A percentile compares a stretch with the other conserved stretches of the same genome.
phyloP scores from a whole-genome alignment of 2,329 filamentous ascomycete species.

The Aulographum hederae region DNA sequence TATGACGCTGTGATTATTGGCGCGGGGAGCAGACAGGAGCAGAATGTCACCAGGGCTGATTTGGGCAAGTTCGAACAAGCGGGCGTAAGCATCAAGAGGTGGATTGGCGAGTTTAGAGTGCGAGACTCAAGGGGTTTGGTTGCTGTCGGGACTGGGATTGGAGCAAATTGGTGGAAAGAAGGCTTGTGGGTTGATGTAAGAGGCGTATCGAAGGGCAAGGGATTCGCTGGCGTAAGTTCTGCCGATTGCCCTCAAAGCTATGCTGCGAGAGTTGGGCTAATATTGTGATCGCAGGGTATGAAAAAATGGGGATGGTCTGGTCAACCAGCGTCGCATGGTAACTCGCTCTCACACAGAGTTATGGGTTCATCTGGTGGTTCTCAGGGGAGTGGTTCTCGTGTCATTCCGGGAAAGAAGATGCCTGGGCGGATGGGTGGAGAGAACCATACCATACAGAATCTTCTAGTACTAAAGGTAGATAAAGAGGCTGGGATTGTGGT shows the following conservation, averaged over 20 bases:
- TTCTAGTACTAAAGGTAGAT: slow-evolving; percentile 78
- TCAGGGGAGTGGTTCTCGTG: slow-evolving; percentile 82
- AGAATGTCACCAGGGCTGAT: slow-evolving; percentile 64
- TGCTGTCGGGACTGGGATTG: slow-evolving; percentile 51
- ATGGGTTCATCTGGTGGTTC: slow-evolving; percentile 80
- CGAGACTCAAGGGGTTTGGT: slow-evolving; percentile 50
- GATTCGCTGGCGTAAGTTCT: slow-evolving; percentile 57
- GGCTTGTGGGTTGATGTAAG: slow-evolving; percentile 83
- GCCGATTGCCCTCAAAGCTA: neutral
- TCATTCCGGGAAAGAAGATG: slow-evolving; percentile 96
- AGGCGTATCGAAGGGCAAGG: slow-evolving; percentile 67
- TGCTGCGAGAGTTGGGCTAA: neutral
- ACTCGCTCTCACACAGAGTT: slow-evolving; percentile 81
- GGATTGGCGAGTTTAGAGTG: slow-evolving; percentile 77
- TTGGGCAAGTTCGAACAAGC: slow-evolving; percentile 77
- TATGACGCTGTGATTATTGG: slow-evolving; percentile 93
- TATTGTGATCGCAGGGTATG: slow-evolving; percentile 45
- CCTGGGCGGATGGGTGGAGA: slow-evolving; percentile 87
- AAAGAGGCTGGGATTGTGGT: slow-evolving; percentile 73
- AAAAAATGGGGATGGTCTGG: slow-evolving; percentile 83
- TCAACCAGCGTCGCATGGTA: slow-evolving; percentile 85
- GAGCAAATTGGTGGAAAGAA: slow-evolving; percentile 77
- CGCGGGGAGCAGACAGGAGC: slow-evolving; percentile 50
- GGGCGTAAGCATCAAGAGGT: slow-evolving; percentile 65
- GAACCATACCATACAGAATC: slow-evolving; percentile 75